Base-by-base conservation (phyloP, 306 rosid species). In the Quercus parvula region DNA sequence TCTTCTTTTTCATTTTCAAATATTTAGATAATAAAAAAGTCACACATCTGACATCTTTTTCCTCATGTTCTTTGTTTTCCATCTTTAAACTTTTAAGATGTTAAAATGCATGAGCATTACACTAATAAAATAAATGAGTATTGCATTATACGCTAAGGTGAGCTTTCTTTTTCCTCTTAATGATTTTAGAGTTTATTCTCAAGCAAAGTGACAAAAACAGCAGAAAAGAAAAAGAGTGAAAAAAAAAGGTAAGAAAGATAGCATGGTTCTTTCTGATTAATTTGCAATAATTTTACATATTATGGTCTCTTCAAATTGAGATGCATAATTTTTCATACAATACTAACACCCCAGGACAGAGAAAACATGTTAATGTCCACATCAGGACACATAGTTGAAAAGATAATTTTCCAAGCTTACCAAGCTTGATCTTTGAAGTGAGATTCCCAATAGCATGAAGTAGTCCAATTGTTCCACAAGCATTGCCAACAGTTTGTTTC, bases 391-490 rank as follows among this genome's bases (percentile, higher is more conserved):
- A 52, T n/a, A 55, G 30, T 20, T 59, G 44, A 71, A 51, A 71
- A 17, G 38, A 75, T 52, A 63, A 62, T 20, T 56, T 27, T 55
- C 38, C 30, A 77, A 84, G 70, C 93, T 87, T 82, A 94, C 98
- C 72, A 75, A 92, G 86, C 84, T 91, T 92, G 82, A 92, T 79
- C 88, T 89, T 88, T n/a, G 93, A 88, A 35, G 91, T 91, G 81
- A 91, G 71, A 84, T 94, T 94, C 73, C 97, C 97, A 74, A 94
- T 83, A 74, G 98, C 98, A 86, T 94, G 98, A 70, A 94, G 97
- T 75, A 94, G 97, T 68, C 98, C 98, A 84, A 94, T 75, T 35
- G 98, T 94, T 86, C 98, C 98, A 86, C 98, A 94, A 69, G 98
- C 98, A 81, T 94, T 94, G 22, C 93, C 94, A 80, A 94, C 97